These are phyloP conservation scores for Xylogone sp. DNA, from an alignment of 2,329 filamentous ascomycete species.

Conservation along the genomic window DNA sequence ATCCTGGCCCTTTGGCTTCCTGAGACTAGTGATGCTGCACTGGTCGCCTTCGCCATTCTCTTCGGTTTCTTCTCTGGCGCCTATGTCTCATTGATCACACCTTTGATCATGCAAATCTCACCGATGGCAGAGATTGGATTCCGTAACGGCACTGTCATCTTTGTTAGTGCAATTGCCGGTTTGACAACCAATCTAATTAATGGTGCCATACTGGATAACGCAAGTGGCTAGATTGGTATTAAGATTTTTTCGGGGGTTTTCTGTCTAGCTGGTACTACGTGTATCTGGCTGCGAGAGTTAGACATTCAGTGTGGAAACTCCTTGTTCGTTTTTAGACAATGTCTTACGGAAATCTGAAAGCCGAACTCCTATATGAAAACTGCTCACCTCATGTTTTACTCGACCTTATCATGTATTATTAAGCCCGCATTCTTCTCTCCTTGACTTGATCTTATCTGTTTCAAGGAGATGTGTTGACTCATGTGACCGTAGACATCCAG, in stretches of 20 bases:
- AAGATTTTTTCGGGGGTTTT: conserved; percentile 17
- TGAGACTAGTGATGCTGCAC: conserved; percentile 15
- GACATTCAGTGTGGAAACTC: conserved; percentile 94
- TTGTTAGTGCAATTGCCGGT: conserved; percentile 5
- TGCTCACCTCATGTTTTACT: no score
- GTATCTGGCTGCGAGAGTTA: conserved; percentile 51
- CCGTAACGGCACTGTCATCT: conserved; percentile 10
- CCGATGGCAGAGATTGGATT: conserved; percentile 11
- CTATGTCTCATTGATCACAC: conserved; percentile 16
- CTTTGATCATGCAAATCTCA: conserved; percentile 6
- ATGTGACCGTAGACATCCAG: no score
- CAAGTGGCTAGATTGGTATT: conserved; percentile 13
- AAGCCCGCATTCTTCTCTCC: no score
- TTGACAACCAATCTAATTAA: conserved; percentile 12
- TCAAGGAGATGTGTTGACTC: no score
- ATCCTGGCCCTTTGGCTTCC: conserved; percentile 23
- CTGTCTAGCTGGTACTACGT: conserved; percentile 8
- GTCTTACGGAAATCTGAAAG: no score
- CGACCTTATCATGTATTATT: no score
- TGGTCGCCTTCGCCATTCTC: conserved; percentile 22
- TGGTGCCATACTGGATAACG: conserved; percentile 4
- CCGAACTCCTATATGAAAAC: no score
- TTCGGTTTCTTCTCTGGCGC: conserved; percentile 28
- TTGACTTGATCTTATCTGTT: no score
- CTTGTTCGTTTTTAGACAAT: conserved; percentile 5